Evolutionary conservation across 805 yeast species (phyloP).

Genomic region (Komagataella phaffii): DNA sequence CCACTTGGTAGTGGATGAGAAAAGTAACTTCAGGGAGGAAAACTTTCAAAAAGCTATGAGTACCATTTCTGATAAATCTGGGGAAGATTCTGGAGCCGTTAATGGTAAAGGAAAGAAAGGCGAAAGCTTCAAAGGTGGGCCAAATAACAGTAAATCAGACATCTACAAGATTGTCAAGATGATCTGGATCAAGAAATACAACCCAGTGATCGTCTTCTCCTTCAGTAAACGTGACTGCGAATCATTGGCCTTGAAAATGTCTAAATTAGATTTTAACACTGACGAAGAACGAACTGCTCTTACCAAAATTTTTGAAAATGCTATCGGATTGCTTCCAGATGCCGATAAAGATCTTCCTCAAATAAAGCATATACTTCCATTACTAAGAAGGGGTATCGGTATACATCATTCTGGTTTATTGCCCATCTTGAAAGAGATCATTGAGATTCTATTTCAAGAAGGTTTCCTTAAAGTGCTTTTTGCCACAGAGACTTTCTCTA

Average conservation of each 20-base stretch:
- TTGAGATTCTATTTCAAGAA: conserved; percentile 93
- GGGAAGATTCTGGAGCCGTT: conserved; percentile 66
- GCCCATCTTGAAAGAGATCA: conserved; percentile 88
- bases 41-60: conserved; percentile 98
- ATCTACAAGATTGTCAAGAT: conserved; percentile 93
- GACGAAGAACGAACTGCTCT: conserved; percentile 90
- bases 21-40: conserved; percentile 91
- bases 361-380: conserved; percentile 80
- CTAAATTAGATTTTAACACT: conserved; percentile 85
- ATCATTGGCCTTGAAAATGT: conserved; percentile 85
- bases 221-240: conserved; percentile 97
- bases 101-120: conserved; percentile 61
- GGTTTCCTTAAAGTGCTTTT: conserved; percentile 88
- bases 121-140: conserved; percentile 79
- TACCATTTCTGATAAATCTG: conserved; percentile 66
- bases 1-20: conserved; percentile 94
- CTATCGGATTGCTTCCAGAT: conserved; percentile 78
- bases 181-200: conserved; percentile 94
- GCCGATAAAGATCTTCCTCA: conserved; percentile 89
- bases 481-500: conserved; percentile 97
- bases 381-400: conserved; percentile 91
- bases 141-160: conserved; percentile 65
- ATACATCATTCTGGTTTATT: conserved; percentile 95
- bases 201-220: conserved; percentile 98
- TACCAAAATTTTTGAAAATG: conserved; percentile 81